Percentiles rank a stretch among this genome's conserved stretches.
Conservation (phyloP, 805 yeast genomes). For the Maudiozyma pseudohumilis region DNA sequence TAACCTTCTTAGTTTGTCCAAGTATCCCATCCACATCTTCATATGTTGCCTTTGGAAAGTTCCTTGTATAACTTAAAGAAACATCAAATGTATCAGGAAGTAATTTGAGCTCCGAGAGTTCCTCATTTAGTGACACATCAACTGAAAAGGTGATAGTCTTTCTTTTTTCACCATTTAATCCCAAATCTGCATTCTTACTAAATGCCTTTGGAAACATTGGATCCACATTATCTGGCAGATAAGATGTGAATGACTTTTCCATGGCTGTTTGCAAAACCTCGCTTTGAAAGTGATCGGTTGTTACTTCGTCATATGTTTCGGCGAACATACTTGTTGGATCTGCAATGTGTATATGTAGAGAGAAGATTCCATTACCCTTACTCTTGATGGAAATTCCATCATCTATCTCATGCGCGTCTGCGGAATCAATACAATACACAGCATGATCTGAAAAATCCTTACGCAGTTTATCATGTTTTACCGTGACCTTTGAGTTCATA, state of each 20-base stretch:
- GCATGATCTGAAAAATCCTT: conserved; percentile 39
- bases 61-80: conserved; percentile 34
- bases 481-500: not conserved
- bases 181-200: conserved; percentile 43
- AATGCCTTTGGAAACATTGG: conserved; percentile 63
- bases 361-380: conserved; percentile 26
- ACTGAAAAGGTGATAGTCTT: conserved; percentile 41
- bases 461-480: conserved; percentile 5
- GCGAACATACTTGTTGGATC: conserved; percentile 66
- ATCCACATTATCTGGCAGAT: conserved; percentile 54
- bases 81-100: conserved; percentile 27
- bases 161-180: conserved; percentile 32
- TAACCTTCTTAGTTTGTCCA: conserved; percentile 11
- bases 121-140: conserved; percentile 22
- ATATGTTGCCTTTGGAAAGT: conserved; percentile 52
- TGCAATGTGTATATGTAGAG: conserved; percentile 68
- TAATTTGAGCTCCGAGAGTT: conserved; percentile 18
- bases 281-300: conserved; percentile 14
- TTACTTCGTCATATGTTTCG: conserved; percentile 11
- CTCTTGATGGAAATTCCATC: conserved; percentile 70
- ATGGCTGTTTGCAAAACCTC: conserved; percentile 46
- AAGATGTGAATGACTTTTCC: conserved; percentile 54
- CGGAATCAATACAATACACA: conserved; percentile 77
- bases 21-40: conserved; percentile 47
- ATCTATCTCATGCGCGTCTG: conserved; percentile 79